Evolutionary conservation across 2,329 filamentous ascomycete species (phyloP).

Genomic region (Iodosphaeria phyllophila): DNA sequence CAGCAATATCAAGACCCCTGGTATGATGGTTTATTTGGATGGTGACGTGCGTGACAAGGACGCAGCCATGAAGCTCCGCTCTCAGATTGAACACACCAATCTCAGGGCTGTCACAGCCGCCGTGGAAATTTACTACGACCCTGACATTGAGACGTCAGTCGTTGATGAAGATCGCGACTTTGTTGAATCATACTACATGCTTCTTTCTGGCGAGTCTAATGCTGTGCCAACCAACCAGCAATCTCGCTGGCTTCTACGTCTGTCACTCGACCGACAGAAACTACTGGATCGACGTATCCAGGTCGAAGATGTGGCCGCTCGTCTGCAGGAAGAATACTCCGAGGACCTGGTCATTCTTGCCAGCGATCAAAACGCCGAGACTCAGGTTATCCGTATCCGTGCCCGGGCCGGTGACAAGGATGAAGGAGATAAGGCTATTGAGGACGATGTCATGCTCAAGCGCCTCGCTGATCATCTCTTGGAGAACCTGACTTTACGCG

Average conservation of each 20-base stretch:
- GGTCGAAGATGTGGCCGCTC: conserved; percentile 76
- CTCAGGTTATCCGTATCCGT: conserved; percentile 84
- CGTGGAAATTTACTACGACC: conserved; percentile 96
- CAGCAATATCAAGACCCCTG: conserved; percentile 94
- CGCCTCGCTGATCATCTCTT: conserved; percentile 80
- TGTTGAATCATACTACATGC: conserved; percentile 91
- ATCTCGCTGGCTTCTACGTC: conserved; percentile 88
- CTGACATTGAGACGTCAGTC: conserved; percentile 67
- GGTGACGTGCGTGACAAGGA: conserved; percentile 50
- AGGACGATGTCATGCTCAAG: conserved; percentile 88
- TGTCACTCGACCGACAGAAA: conserved; percentile 83
- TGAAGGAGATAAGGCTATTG: conserved; percentile 40
- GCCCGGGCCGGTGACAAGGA: conserved; percentile 55
- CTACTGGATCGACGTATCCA: conserved; percentile 85
- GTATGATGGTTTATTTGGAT: conserved; percentile 81
- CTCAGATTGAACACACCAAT: conserved; percentile 84
- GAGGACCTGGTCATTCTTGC: conserved; percentile 82
- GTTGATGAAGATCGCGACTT: conserved; percentile 83
- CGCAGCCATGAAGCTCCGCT: conserved; percentile 69
- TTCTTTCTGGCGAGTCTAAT: too few species aligned
- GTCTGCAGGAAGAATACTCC: conserved; percentile 77
- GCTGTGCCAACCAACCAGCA: conserved; percentile 66
- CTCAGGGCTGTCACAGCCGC: conserved; percentile 77
- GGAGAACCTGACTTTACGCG: conserved; percentile 77
- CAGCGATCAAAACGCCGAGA: conserved; percentile 93